Evolutionary conservation across 371 early-diverging fungal species (phyloP), one percentile per base, ranked within the genome.

Genomic region (Mucor sp.): DNA sequence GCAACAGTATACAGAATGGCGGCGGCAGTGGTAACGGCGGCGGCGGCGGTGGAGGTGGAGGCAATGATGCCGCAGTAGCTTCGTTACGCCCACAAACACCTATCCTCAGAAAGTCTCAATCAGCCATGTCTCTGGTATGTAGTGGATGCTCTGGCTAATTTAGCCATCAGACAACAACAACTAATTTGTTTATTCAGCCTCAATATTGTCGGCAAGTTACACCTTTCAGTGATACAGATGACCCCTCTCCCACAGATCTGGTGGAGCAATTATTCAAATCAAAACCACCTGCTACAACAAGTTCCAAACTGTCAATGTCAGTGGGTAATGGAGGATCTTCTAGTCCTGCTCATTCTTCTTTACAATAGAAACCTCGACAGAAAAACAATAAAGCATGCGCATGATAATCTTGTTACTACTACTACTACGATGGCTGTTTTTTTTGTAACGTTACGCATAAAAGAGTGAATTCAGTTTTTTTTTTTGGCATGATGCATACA

Each of bases 191-290:
- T 27, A 30, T 48, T 62, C 14, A 75, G 76, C 70, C 76, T 32
- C 63, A 62, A 39, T 70, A 69, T 39, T 72, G 70, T 63, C 59
- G 62, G 32, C 65, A 75, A 58, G 60, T 69, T 21, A 50, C 67
- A 30, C 67, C 72, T 21, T 71, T 72, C 57, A n/a, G 43, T 64
- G 37, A 64, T 27, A 53, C 65, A 27, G 69, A 74, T 33, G 78
- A 72, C 21, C 78, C 72, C 21, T 77, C 75, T 12, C 78, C 78
- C 9, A 68, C 68, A 30, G 78, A 77, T 28, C 60, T 77, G 19
- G 75, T 77, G 9, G 78, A 77, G 15, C 70, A 74, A 47, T 37
- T 77, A 37, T 77, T 77, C 53, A 69, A 71, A 63, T 43, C 55
- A 17, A 73, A 66, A 14, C 23, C 35, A 19, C 37, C 37, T 37